These are phyloP conservation scores for Aspergillus sp. DNA, from an alignment of 2,329 filamentous ascomycete species.

Conservation along the genomic window DNA sequence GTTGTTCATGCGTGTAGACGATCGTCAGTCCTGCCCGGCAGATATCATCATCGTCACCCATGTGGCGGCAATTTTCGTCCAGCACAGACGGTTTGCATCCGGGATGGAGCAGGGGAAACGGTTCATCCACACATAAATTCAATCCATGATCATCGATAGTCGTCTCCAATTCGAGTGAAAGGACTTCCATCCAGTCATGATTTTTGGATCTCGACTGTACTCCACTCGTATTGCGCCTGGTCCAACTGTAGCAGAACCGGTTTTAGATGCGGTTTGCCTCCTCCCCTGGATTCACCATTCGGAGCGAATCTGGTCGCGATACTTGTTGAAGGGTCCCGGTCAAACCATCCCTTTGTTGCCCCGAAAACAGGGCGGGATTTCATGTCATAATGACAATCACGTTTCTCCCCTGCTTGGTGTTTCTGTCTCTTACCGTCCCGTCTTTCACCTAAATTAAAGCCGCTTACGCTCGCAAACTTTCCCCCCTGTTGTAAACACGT, in stretches of 20 bases:
- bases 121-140: background rate
- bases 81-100: no score
- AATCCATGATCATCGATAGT: background rate
- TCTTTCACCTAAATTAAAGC: background rate
- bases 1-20: no score
- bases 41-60: no score
- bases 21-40: no score
- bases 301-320: background rate
- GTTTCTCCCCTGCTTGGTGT: background rate
- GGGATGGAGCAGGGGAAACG: background rate
- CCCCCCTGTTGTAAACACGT: background rate
- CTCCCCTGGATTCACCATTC: conserved; percentile 4
- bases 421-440: background rate
- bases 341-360: no score
- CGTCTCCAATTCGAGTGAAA: background rate
- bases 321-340: background rate
- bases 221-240: background rate
- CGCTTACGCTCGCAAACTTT: background rate
- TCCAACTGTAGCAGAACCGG: background rate
- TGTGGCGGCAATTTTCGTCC: no score
- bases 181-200: background rate
- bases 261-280: conserved; percentile 5
- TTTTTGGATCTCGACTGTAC: background rate
- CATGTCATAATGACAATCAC: background rate
- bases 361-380: background rate